Evolutionary conservation across 176 grass and related monocot species (phyloP).

Genomic region (Triticum timopheevii): DNA sequence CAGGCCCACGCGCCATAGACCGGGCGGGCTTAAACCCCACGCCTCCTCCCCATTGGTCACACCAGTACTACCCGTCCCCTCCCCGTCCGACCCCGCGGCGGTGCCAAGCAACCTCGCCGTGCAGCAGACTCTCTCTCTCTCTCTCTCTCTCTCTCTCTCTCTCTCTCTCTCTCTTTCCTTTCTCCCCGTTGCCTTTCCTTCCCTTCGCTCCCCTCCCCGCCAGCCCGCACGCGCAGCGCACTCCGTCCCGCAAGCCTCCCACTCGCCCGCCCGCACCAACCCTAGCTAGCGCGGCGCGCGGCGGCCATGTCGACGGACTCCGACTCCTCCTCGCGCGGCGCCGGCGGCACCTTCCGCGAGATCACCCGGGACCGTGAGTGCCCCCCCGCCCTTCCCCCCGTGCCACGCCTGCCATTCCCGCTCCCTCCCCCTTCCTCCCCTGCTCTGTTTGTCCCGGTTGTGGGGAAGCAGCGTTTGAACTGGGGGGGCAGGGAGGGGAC

Average conservation of each 20-base stretch:
- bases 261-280: neutral
- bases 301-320: constrained; percentile 73
- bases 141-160: too few relatives aligned
- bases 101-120: constrained; percentile 11
- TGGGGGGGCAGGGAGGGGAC: neutral
- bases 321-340: constrained; percentile 52
- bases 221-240: neutral
- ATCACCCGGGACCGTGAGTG: constrained; percentile 64
- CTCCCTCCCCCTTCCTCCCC: neutral
- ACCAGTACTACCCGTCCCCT: neutral
- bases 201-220: neutral
- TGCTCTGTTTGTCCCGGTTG: neutral
- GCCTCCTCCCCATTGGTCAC: neutral
- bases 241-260: neutral
- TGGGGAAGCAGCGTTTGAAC: neutral
- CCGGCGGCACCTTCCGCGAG: constrained; percentile 51
- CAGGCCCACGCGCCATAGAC: neutral
- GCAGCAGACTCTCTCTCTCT: neutral
- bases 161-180: neutral
- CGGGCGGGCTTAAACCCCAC: neutral
- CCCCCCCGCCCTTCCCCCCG: neutral
- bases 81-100: neutral
- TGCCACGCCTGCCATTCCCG: neutral
- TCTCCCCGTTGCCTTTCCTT: neutral
- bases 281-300: neutral